These are phyloP conservation scores for Blastobotrys niveus DNA, from an alignment of 1,139 yeast species.

Conservation along the genomic window DNA sequence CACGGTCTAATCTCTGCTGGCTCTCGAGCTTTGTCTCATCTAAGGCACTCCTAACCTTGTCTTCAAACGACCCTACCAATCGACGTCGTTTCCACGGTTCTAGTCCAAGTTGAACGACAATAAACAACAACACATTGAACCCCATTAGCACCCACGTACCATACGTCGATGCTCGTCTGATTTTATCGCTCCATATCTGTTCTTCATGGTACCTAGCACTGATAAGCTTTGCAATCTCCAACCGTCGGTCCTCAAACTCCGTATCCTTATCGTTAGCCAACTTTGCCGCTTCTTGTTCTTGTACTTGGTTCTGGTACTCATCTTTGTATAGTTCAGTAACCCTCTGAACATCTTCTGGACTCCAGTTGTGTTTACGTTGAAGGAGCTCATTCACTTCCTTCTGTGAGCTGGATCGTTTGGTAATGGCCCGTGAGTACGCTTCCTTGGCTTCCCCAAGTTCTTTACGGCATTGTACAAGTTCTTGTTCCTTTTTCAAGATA, in stretches of 20 bases:
- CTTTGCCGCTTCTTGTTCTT: constrained; percentile 50
- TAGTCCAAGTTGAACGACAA: constrained; percentile 75
- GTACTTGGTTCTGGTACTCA: constrained; percentile 69
- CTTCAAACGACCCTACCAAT: constrained; percentile 77
- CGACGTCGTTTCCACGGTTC: constrained; percentile 93
- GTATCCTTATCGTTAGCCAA: constrained; percentile 54
- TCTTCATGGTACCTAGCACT: constrained; percentile 91
- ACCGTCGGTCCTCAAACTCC: constrained; percentile 63
- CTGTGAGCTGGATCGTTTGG: constrained; percentile 65
- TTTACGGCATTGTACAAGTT: constrained; percentile 46
- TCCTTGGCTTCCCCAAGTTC: constrained; percentile 48
- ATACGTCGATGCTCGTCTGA: constrained; percentile 91
- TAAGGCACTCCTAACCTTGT: constrained; percentile 58
- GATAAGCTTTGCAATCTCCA: constrained; percentile 67
- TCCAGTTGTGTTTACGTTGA: constrained; percentile 82
- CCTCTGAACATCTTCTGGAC: constrained; percentile 66
- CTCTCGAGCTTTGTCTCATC: constrained; percentile 21
- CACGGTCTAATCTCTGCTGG: constrained; percentile 7
- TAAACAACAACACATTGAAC: constrained; percentile 67
- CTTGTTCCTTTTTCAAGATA: constrained; percentile 47
- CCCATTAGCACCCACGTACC: constrained; percentile 93
- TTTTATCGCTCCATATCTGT: constrained; percentile 97
- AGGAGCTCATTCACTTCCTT: constrained; percentile 81
- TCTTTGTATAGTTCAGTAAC: constrained; percentile 76
- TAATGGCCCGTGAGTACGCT: constrained; percentile 57